Conservation (phyloP, 352 stramenopile species). For the Globisporangium polare region DNA sequence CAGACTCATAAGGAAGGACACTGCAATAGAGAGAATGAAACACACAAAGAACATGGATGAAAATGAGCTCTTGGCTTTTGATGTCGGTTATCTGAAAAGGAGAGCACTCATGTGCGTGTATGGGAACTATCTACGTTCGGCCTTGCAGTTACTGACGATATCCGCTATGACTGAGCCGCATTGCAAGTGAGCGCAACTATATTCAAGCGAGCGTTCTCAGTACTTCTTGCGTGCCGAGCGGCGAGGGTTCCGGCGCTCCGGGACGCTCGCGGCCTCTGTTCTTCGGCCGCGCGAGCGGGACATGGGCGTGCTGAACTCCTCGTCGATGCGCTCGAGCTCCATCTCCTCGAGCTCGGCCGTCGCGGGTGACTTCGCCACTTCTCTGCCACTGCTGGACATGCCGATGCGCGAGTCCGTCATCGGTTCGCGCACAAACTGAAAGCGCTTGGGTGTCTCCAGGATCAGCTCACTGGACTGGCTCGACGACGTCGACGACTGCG, state of each 20-base stretch:
- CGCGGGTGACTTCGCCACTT: conserved; percentile 40
- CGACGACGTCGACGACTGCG: conserved; percentile 25
- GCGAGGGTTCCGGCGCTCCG: conserved; percentile 71
- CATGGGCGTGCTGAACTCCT: conserved; percentile 78
- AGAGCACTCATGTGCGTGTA: neutral
- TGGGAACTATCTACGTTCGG: too few species aligned
- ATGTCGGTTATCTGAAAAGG: neutral
- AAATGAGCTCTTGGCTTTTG: conserved; percentile 2
- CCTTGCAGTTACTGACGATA: too few species aligned
- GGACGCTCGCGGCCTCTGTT: conserved; percentile 57
- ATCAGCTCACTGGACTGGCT: conserved; percentile 21
- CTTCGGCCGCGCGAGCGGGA: conserved; percentile 39
- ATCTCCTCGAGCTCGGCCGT: conserved; percentile 65
- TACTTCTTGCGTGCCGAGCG: conserved; percentile 66
- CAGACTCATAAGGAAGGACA: neutral
- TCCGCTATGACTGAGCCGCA: too few species aligned
- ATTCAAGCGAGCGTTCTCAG: too few species aligned
- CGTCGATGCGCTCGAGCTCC: conserved; percentile 76
- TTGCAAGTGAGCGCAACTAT: too few species aligned
- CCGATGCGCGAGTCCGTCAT: conserved; percentile 55
- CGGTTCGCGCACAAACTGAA: conserved; percentile 72
- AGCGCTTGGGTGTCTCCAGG: conserved; percentile 66
- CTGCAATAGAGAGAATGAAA: neutral
- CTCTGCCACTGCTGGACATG: conserved; percentile 19
- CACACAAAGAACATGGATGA: neutral